These are phyloP conservation scores for Lophium mytilinum DNA, from an alignment of 495 filamentous ascomycete genomes.

Conservation along the genomic window DNA sequence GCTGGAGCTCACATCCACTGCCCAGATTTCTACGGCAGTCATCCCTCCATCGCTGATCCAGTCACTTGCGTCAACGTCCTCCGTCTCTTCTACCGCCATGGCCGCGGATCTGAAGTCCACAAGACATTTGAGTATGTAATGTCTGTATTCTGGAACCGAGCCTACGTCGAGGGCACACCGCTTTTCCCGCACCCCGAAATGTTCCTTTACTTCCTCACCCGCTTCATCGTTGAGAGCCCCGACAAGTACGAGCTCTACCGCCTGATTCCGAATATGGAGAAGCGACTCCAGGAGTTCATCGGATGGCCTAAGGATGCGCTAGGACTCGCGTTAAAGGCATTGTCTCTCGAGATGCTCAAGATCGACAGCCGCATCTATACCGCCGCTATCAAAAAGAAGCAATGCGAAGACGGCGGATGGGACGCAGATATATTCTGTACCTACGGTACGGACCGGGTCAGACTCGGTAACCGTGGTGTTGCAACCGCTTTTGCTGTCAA, in stretches of 20 bases:
- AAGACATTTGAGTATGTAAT: neutral
- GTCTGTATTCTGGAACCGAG: neutral
- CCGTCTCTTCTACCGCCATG: neutral
- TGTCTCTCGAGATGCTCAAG: neutral
- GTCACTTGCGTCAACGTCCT: neutral
- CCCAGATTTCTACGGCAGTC: neutral
- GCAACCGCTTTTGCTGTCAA: neutral
- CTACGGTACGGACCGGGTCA: neutral
- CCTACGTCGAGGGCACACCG: neutral
- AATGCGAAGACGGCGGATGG: neutral
- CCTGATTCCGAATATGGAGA: neutral
- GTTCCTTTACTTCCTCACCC: neutral
- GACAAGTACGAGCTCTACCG: neutral
- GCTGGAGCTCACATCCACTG: neutral
- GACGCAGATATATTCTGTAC: neutral
- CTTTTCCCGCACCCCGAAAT: neutral
- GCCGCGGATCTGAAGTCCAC: neutral
- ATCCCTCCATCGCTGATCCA: neutral
- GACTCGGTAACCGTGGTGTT: neutral
- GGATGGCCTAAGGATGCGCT: neutral
- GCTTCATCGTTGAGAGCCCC: neutral
- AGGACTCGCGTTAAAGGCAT: neutral
- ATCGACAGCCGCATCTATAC: neutral
- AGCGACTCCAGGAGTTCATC: neutral
- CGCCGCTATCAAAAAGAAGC: neutral